Base-by-base conservation (phyloP, 225 moss, liverwort and hornwort species). In the Antitrichia curtipendula region DNA sequence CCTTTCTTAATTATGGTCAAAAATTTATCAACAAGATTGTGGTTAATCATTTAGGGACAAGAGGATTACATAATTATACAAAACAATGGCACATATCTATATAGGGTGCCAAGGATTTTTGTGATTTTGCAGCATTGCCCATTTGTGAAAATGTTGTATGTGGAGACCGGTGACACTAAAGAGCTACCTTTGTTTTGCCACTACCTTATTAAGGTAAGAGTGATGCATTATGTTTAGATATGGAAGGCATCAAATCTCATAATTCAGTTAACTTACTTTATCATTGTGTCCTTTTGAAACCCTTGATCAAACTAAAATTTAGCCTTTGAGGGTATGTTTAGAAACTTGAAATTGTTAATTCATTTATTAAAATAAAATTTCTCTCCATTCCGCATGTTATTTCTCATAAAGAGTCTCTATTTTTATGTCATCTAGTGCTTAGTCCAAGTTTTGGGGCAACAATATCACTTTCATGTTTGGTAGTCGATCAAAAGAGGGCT, bases 181-280 rank as follows among this genome's bases (percentile, higher is more conserved):
- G 80, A 88, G 22, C 73, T 89, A 4, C 94, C 94, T 85, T 38
- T 93, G 12, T 85, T 89, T 68, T 93, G 94, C 56, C 91, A 91
- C 56, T 93, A 94, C 38, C 94, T 93, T 87, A 89, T 94, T 27
- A 93, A 94, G 85, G 93, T 92, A 79, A 81, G 14, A 54, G 1
- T 21, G 43, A 31, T 41, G 2, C 5, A 38, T 25, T 25, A 40
- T 58, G 8, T 36, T 18, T 49, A 21, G 5, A 49, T 34, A 49
- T 24, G 0, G 7, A 32, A 47, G 9, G 47, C 16, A 45, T 31
- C 2, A 29, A 47, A 13, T 16, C 6, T 43, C 2, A 13, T 47
- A 62, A 32, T 9, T 45, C 62, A 41, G 12, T 60, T 3, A n/a
- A n/a, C 5, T 0, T 19, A 1, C 3, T 41, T 79, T 13, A 27